These are phyloP conservation scores for Plasmodium malariae DNA, from an alignment of 169 alveolate species.

Conservation along the genomic window DNA sequence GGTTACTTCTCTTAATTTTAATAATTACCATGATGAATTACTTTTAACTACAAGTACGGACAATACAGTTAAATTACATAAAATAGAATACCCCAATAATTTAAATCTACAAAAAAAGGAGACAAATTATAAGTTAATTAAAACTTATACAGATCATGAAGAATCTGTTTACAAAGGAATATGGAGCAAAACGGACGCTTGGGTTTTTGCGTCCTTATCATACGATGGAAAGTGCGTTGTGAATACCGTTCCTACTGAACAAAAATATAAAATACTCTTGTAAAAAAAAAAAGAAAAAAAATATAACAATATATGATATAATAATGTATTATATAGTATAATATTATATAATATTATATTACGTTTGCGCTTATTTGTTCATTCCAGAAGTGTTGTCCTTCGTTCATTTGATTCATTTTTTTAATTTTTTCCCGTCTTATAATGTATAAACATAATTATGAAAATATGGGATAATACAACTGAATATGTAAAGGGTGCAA, in stretches of 20 bases:
- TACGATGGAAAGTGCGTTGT: conserved; percentile 89
- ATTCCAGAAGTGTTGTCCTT: too few species aligned
- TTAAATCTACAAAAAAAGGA: conserved; percentile 77
- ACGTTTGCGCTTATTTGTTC: too few species aligned
- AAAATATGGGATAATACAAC: too few species aligned
- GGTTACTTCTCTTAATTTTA: conserved; percentile 88
- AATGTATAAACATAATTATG: too few species aligned
- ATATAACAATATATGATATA: too few species aligned
- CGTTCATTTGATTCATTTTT: too few species aligned
- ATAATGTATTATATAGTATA: too few species aligned
- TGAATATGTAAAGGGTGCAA: too few species aligned
- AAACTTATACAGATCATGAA: conserved; percentile 83
- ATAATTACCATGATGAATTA: conserved; percentile 93
- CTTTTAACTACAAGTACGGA: conserved; percentile 91
- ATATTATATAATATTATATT: not conserved
- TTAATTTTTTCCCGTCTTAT: too few species aligned
- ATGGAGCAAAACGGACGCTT: conserved; percentile 92
- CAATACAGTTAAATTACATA: conserved; percentile 84
- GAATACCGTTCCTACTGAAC: conserved; percentile 88
- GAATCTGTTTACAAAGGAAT: conserved; percentile 87
- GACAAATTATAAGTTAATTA: conserved; percentile 70
- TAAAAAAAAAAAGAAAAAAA: conserved; percentile 38
- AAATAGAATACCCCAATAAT: conserved; percentile 64
- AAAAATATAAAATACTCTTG: conserved; percentile 88
- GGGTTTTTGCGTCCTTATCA: conserved; percentile 91